A percentile compares a stretch with the other conserved stretches of the same genome.
phyloP scores from a whole-genome alignment of 176 grass and related monocot genomes.

The Musa schizocarpa region DNA sequence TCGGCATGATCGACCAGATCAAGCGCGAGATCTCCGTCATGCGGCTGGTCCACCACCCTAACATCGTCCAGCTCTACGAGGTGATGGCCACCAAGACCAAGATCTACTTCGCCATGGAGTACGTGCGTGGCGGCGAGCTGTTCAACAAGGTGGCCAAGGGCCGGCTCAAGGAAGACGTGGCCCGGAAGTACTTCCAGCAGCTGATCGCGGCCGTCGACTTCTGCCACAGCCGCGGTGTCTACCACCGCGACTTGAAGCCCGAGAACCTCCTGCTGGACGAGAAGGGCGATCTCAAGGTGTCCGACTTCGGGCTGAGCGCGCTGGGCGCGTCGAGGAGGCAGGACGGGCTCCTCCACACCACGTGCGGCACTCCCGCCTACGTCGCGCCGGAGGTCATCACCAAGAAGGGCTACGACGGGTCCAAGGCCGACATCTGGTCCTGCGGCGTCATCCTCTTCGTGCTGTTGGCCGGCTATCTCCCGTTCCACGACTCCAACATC shows the following conservation, averaged over 20 bases:
- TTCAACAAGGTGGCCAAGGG: slow-evolving; percentile 61
- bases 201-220: slow-evolving; percentile 79
- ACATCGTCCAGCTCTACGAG: slow-evolving; percentile 83
- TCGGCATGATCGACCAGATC: slow-evolving; percentile 91
- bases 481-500: slow-evolving; percentile 74
- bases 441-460: slow-evolving; percentile 83
- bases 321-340: slow-evolving; percentile 51
- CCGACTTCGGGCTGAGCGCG: slow-evolving; percentile 72
- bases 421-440: slow-evolving; percentile 89
- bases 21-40: slow-evolving; percentile 89
- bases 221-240: slow-evolving; percentile 85
- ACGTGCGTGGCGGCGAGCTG: slow-evolving; percentile 70
- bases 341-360: slow-evolving; percentile 82
- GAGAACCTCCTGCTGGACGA: slow-evolving; percentile 87
- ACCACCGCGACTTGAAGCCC: slow-evolving; percentile 75
- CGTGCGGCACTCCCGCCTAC: slow-evolving; percentile 76
- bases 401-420: slow-evolving; percentile 78
- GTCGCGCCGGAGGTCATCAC: slow-evolving; percentile 91
- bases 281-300: slow-evolving; percentile 77
- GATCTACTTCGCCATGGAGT: slow-evolving; percentile 96
- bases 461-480: slow-evolving; percentile 69
- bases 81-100: slow-evolving; percentile 88
- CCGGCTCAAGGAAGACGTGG: slow-evolving; percentile 52
- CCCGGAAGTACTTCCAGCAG: slow-evolving; percentile 69
- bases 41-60: slow-evolving; percentile 73